These are phyloP conservation scores for Podaxis mareebaensis DNA, from an alignment of 768 basidiomycete genomes.

Conservation along the genomic window DNA sequence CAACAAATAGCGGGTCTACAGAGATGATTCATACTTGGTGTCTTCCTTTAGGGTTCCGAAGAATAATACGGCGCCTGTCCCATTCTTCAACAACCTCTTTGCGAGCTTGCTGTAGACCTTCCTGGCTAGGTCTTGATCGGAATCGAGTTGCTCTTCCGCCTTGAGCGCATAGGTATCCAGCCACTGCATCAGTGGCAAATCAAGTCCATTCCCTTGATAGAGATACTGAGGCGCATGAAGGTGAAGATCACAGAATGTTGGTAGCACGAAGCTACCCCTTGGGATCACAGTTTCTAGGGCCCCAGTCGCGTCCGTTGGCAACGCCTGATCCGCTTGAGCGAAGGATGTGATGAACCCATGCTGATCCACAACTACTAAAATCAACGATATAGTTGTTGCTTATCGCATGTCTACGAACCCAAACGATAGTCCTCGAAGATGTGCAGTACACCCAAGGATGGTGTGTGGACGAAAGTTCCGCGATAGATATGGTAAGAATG, in stretches of 20 bases:
- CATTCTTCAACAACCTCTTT: constrained; percentile 63
- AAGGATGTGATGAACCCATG: constrained; percentile 56
- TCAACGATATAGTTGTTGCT: background rate
- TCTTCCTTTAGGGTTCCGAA: constrained; percentile 85
- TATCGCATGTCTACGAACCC: constrained; percentile 30
- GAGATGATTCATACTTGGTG: constrained; percentile 59
- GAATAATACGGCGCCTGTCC: constrained; percentile 75
- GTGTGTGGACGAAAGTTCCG: constrained; percentile 63
- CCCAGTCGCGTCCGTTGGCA: constrained; percentile 5
- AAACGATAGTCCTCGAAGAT: constrained; percentile 60
- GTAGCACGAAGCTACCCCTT: constrained; percentile 65
- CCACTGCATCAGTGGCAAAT: constrained; percentile 86
- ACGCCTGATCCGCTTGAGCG: constrained; percentile 30
- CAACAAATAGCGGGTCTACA: background rate
- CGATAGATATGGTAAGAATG: constrained; percentile 28
- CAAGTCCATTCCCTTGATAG: constrained; percentile 84
- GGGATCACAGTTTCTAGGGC: constrained; percentile 36
- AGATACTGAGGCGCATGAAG: constrained; percentile 89
- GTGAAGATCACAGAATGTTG: constrained; percentile 82
- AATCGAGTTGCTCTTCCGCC: constrained; percentile 77
- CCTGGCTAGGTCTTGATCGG: constrained; percentile 55
- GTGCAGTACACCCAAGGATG: constrained; percentile 49
- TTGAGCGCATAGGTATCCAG: constrained; percentile 79
- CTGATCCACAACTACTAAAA: constrained; percentile 30
- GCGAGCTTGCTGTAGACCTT: constrained; percentile 71